Evolutionary conservation across 768 basidiomycete genomes (phyloP).

Genomic region (Lactarius evosmus): DNA sequence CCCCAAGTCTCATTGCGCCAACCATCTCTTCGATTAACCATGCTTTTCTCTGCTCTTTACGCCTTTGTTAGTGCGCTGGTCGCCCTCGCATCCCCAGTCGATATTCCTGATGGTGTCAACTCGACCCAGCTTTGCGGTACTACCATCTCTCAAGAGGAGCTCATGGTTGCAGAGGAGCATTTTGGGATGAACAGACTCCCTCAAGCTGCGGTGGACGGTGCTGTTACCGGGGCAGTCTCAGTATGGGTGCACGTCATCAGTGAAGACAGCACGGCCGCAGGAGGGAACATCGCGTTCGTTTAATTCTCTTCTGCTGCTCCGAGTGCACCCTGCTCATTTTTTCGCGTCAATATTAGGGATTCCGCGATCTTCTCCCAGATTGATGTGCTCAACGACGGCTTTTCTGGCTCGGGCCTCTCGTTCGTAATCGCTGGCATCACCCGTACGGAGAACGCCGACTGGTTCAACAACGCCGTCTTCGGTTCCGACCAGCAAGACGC

Average conservation of each 20-base stretch:
- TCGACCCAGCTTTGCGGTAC: slow-evolving; percentile 9
- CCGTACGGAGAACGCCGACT: slow-evolving; percentile 43
- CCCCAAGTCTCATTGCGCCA: too few species aligned
- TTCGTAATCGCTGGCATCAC: slow-evolving; percentile 44
- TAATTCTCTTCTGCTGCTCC: neutral
- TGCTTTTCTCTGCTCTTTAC: slow-evolving; percentile 30
- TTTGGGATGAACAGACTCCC: too few species aligned
- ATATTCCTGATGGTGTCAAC: slow-evolving; percentile 23
- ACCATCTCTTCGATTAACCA: too few species aligned
- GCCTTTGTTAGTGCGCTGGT: slow-evolving; percentile 33
- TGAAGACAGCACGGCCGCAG: too few species aligned
- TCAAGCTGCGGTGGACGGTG: slow-evolving; percentile 10
- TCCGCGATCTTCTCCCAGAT: slow-evolving; percentile 44
- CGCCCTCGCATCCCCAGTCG: slow-evolving; percentile 33
- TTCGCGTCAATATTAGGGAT: slow-evolving; percentile 28
- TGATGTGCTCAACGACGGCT: slow-evolving; percentile 44
- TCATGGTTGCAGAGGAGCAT: too few species aligned
- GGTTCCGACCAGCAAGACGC: too few species aligned
- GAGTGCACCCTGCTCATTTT: neutral
- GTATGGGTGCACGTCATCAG: too few species aligned
- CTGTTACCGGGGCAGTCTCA: slow-evolving; percentile 32
- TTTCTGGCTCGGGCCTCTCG: slow-evolving; percentile 37
- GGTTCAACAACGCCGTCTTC: too few species aligned
- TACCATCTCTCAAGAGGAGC: too few species aligned
- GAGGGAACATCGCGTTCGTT: slow-evolving; percentile 45